Percentiles rank a stretch among this genome's conserved stretches.
Conservation (phyloP, 2,329 filamentous ascomycete genomes). For the Neonectria coccinea region DNA sequence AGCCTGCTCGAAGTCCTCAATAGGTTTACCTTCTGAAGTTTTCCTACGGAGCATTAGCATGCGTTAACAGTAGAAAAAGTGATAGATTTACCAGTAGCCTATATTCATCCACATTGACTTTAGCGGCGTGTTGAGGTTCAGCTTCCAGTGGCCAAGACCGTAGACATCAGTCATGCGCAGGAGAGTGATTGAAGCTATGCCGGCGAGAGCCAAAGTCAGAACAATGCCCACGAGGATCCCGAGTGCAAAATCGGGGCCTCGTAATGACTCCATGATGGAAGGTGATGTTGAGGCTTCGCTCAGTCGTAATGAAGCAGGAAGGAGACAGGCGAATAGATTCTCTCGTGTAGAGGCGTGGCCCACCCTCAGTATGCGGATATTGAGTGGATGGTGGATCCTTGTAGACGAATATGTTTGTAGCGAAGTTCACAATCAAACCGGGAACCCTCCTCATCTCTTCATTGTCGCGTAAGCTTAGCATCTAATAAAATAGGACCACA, state of each 20-base stretch:
- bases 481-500: no score
- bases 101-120: constrained; percentile 73
- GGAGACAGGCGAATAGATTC: neutral
- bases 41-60: constrained; percentile 43
- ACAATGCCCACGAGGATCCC: constrained; percentile 47
- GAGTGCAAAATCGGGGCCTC: constrained; percentile 41
- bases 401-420: neutral
- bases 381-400: neutral
- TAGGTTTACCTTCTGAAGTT: constrained; percentile 43
- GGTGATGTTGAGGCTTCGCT: neutral
- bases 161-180: constrained; percentile 54
- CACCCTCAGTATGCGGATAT: neutral
- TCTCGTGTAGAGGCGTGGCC: neutral
- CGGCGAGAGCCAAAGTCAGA: constrained; percentile 33
- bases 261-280: constrained; percentile 4
- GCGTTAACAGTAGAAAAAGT: neutral
- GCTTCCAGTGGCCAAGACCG: constrained; percentile 66
- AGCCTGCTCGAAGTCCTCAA: constrained; percentile 58
- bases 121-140: constrained; percentile 62
- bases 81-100: constrained; percentile 65
- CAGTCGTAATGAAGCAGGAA: neutral
- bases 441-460: no score
- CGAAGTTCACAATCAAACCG: no score
- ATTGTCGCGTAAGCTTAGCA: no score
- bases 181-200: constrained; percentile 29